Evolutionary conservation across 1,284 basidiomycete species (phyloP), one percentile per base, ranked within the genome.

Genomic region (Marasmius tenuissimus): DNA sequence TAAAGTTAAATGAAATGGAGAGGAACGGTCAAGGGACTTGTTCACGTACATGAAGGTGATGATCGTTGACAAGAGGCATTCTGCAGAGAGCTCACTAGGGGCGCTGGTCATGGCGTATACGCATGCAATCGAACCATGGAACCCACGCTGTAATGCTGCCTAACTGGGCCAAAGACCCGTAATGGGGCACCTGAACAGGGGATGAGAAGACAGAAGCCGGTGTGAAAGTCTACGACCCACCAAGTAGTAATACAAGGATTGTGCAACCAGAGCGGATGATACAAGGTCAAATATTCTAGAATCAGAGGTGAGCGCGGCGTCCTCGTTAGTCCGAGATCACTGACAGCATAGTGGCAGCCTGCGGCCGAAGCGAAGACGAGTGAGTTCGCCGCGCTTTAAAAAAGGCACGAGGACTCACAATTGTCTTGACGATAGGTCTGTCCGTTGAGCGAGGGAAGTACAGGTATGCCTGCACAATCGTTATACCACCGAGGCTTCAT

Each of bases 41-140:
- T 6, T n/a, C 14, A 66, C 72, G 48, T 33, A 77, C 76, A 73
- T 77, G 62, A 77, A 74, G 1, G 75, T 77, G 27, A 78, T 75
- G 16, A 75, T 64, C 3, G 75, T 72, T 7, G 76, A 74, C 18
- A 76, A 63, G 14, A 77, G 67, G 59, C 77, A 78, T 67, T 78
- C 77, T 48, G 71, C 69, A 16, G 70, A 70, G 8, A 78, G 65
- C 62, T 74, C 75, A 16, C 76, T 78, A 49, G 8, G 20, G 34
- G 38, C 3, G 45, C 27, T 40, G 22, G 37, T 12, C 27, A 37
- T 9, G 9, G 45, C 38, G 45, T 14, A 4, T 1, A 16, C 20
- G 38, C 14, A 16, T 40, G 16, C 4, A n/a, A 12, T 27, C 27
- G 27, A 27, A 27, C 27, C 2, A 4, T 27, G 39, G 6, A 20